A percentile compares a stretch with the other conserved stretches of the same genome.
phyloP scores from a whole-genome alignment of 2,329 filamentous ascomycete genomes.

The Colletotrichum sansevieriae region DNA sequence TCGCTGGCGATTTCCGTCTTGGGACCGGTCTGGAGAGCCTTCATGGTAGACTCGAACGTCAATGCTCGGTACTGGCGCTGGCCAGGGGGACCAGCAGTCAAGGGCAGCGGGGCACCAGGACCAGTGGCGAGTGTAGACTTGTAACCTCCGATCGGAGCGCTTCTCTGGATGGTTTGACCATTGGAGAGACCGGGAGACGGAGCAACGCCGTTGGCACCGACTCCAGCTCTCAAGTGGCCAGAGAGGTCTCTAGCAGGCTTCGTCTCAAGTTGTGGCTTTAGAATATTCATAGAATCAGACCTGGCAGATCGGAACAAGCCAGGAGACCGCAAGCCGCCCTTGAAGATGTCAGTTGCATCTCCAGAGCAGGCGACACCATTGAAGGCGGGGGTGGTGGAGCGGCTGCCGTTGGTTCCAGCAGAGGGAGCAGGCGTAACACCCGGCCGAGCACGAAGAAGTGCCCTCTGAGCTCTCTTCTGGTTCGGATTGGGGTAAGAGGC shows the following conservation, averaged over 20 bases:
- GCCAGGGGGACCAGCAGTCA: constrained; percentile 68
- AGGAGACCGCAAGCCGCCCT: constrained; percentile 24
- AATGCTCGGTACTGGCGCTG: constrained; percentile 63
- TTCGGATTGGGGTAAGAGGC: constrained; percentile 69
- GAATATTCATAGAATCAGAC: constrained; percentile 11
- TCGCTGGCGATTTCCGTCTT: constrained; percentile 45
- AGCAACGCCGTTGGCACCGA: constrained; percentile 28
- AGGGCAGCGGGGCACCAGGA: constrained; percentile 61
- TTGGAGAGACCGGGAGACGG: constrained; percentile 17
- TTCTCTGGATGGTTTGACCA: constrained; percentile 7
- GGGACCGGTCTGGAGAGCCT: constrained; percentile 48
- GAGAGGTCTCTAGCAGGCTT: constrained; percentile 15
- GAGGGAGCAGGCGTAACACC: constrained; percentile 35
- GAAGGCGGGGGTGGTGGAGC: constrained; percentile 32
- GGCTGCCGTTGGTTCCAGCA: constrained; percentile 41
- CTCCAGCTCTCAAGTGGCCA: constrained; percentile 18
- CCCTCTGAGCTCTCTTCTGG: constrained; percentile 64
- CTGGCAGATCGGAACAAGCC: constrained; percentile 18
- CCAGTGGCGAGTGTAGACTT: constrained; percentile 48
- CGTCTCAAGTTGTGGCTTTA: constrained; percentile 10
- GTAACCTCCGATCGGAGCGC: constrained; percentile 39
- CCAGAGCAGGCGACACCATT: background rate
- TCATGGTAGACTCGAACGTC: constrained; percentile 56
- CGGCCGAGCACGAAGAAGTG: constrained; percentile 52
- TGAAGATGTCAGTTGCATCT: constrained; percentile 1